These are phyloP conservation scores for Fusarium algeriense DNA, from an alignment of 2,329 filamentous ascomycete species.

Conservation along the genomic window DNA sequence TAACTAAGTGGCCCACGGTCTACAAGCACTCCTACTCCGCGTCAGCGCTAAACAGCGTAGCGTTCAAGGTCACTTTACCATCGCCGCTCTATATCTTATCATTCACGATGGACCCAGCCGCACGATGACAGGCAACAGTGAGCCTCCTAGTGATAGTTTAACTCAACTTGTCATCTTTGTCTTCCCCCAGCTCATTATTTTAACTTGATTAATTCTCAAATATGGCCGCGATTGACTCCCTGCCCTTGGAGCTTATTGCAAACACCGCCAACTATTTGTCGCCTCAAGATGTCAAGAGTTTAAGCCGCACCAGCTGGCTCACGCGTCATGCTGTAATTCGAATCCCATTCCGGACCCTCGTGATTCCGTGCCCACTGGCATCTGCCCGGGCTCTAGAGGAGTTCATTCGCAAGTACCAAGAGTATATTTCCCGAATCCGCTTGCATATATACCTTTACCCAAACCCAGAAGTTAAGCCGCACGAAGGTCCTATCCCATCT, in stretches of 20 bases:
- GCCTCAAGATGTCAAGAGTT: not conserved
- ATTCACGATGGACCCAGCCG: accelerated
- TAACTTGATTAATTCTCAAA: not conserved
- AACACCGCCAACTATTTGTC: not conserved
- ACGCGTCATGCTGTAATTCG: not conserved
- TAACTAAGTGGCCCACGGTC: accelerated
- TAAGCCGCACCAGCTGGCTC: not conserved
- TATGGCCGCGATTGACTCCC: not conserved
- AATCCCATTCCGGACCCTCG: not conserved
- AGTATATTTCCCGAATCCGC: not conserved
- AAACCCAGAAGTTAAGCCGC: not conserved
- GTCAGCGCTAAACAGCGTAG: accelerated
- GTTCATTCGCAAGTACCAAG: not conserved
- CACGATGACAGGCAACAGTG: not conserved
- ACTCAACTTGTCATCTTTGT: accelerated
- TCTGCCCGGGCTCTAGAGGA: not conserved
- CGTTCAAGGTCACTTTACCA: not conserved
- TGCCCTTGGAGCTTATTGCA: not conserved
- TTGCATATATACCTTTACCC: not conserved
- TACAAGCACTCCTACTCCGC: accelerated
- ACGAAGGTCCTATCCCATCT: not conserved
- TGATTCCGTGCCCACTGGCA: not conserved
- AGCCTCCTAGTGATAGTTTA: not conserved
- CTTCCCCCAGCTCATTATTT: accelerated
- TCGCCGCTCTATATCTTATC: accelerated